Percentiles rank a stretch among this genome's conserved stretches.
These are phyloP conservation scores for Fraxinus sp. DNA, from an alignment of 305 asterid genomes.

Conservation along the genomic window DNA sequence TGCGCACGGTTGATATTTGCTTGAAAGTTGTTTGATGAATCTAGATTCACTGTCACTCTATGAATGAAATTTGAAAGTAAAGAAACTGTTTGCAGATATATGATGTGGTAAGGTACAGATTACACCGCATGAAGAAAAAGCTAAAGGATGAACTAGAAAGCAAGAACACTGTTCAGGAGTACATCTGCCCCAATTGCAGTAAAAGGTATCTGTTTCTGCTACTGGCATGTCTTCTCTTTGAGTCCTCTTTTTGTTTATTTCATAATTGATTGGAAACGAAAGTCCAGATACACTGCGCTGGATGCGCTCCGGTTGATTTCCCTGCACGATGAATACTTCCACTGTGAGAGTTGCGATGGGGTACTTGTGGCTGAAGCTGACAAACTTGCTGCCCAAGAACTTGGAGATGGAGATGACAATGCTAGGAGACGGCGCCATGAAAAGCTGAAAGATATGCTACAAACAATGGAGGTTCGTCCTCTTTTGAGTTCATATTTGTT, in stretches of 20 bases:
- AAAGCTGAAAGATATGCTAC: constrained; percentile 69
- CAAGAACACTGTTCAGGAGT: constrained; percentile 87
- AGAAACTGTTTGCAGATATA: constrained; percentile 56
- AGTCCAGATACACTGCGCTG: constrained; percentile 79
- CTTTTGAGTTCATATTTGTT: constrained; percentile 22
- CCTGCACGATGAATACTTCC: constrained; percentile 70
- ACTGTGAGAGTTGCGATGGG: constrained; percentile 82
- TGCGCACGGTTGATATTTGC: background rate
- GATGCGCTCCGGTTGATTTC: constrained; percentile 77
- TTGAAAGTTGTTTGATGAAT: background rate
- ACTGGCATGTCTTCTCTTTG: constrained; percentile 4
- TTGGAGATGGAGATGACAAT: constrained; percentile 90
- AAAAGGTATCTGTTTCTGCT: constrained; percentile 50
- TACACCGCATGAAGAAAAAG: constrained; percentile 89
- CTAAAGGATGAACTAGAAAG: constrained; percentile 89
- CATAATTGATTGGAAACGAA: constrained; percentile 20
- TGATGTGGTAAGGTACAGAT: constrained; percentile 89
- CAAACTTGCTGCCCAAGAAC: constrained; percentile 61
- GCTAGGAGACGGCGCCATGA: constrained; percentile 82
- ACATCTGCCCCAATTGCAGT: constrained; percentile 80
- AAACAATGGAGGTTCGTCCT: constrained; percentile 79
- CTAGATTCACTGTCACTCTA: background rate
- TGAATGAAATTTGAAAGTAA: background rate
- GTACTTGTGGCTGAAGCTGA: constrained; percentile 83
- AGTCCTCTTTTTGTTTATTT: constrained; percentile 10